Evolutionary conservation across 2,329 filamentous ascomycete species (phyloP).

Genomic region (Fusarium decemcellulare): DNA sequence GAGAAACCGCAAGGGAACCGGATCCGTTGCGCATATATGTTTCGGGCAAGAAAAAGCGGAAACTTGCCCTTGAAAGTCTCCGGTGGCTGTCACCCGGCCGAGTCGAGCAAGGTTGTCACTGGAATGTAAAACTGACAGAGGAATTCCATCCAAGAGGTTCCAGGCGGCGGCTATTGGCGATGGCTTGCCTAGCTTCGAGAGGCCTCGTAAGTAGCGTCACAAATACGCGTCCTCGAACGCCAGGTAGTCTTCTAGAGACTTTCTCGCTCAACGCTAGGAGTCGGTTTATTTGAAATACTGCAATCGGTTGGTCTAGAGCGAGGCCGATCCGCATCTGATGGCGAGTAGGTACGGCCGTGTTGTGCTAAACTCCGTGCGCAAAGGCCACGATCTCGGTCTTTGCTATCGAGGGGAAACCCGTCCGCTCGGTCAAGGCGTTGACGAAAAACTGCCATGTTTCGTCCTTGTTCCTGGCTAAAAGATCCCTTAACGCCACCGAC

Average conservation of each 20-base stretch:
- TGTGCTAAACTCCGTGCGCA: not conserved
- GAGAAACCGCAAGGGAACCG: not conserved
- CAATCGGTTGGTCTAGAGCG: slow-evolving; percentile 13
- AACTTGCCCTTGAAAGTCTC: slow-evolving; percentile 11
- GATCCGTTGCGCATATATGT: slow-evolving; percentile 16
- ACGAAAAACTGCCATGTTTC: slow-evolving; percentile 1
- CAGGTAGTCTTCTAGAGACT: not conserved
- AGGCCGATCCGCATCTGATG: not conserved
- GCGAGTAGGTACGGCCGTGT: not conserved
- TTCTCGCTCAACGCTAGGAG: slow-evolving; percentile 1
- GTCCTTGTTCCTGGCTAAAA: not conserved
- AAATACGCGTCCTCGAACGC: not conserved
- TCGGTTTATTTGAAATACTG: slow-evolving; percentile 31
- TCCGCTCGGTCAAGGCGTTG: not conserved
- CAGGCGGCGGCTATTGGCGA: slow-evolving; percentile 9
- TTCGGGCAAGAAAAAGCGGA: slow-evolving; percentile 17
- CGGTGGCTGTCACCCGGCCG: not conserved
- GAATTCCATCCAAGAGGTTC: slow-evolving; percentile 24
- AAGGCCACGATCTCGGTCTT: not conserved
- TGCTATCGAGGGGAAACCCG: not conserved
- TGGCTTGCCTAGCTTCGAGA: slow-evolving; percentile 30
- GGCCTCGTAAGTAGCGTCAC: not conserved
- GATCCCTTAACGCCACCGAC: not conserved
- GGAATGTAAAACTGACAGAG: slow-evolving; percentile 27
- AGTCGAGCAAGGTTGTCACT: slow-evolving; percentile 13